A percentile compares a stretch with the other conserved stretches of the same genome.
Conservation (phyloP, 1,284 basidiomycete species). For the Trametes pubescens region DNA sequence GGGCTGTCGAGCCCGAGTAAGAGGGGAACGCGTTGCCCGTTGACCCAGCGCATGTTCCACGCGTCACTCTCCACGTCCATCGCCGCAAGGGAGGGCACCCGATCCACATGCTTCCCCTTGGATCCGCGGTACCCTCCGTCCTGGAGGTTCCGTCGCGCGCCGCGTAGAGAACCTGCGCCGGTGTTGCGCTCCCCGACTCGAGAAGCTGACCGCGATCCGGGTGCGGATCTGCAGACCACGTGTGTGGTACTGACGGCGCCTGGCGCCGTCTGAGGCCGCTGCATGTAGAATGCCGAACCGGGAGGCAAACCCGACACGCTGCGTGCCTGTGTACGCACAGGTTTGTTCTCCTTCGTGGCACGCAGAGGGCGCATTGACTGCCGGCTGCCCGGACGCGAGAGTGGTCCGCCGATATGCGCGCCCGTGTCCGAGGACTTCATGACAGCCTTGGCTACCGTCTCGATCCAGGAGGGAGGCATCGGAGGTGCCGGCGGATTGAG, state of each 20-base stretch:
- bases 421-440: slow-evolving; percentile 52
- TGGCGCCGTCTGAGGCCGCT: slow-evolving; percentile 38
- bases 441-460: slow-evolving; percentile 67
- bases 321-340: slow-evolving; percentile 19
- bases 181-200: slow-evolving; percentile 38
- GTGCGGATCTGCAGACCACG: slow-evolving; percentile 72
- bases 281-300: slow-evolving; percentile 37
- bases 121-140: slow-evolving; percentile 24
- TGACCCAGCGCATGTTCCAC: slow-evolving; percentile 43
- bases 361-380: slow-evolving; percentile 29
- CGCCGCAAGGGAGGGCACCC: slow-evolving; percentile 51
- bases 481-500: slow-evolving; percentile 38
- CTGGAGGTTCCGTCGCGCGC: slow-evolving; percentile 19
- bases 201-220: slow-evolving; percentile 51
- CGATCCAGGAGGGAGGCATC: slow-evolving; percentile 68
- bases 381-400: slow-evolving; percentile 31
- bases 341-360: slow-evolving; percentile 31
- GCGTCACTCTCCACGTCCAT: slow-evolving; percentile 51
- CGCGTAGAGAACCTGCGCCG: slow-evolving; percentile 22
- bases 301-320: slow-evolving; percentile 34
- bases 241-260: slow-evolving; percentile 59
- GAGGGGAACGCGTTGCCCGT: slow-evolving; percentile 35
- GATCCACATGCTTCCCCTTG: slow-evolving; percentile 32
- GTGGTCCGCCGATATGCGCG: slow-evolving; percentile 54
- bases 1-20: slow-evolving; percentile 22